Base-by-base conservation (phyloP, 2,329 filamentous ascomycete genomes). In the Setomelanomma holmii region DNA sequence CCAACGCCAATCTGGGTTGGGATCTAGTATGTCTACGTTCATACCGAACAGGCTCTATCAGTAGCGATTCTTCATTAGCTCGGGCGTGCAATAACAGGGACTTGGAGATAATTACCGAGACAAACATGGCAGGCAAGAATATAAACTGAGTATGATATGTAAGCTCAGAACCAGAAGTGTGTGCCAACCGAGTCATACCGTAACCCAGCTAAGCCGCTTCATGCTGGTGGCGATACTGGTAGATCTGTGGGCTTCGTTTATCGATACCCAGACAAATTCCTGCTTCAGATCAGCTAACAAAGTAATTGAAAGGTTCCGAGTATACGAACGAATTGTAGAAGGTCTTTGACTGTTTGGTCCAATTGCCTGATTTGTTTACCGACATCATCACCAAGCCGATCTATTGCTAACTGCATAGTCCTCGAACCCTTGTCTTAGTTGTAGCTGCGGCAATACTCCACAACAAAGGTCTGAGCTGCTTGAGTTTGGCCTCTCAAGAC, bases 221-320 rank as follows among this genome's bases (percentile, higher is more conserved):
- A 55, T 51, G 39, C 52, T 55, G 4, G 46, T 51, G 7, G 52
- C 52, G 20, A 51, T 42, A 27, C 41, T 55, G 16, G 52, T 51
- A 7, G 52, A 55, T 33, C 24, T 41, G 21, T 55, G 52, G 14
- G 52, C 52, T 33, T 55, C 52, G 36, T 51, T 55, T 23, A 51
- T 55, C 10, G 52, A 55, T 7, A 55, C 41, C 52, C 47, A 55
- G 7, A 48, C 52, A 35, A 55, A 55, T 38, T 55, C 52, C 52
- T 55, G 12, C 22, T 16, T 8, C 11, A n/a, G n/a, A n/a, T 49
- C 11, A 27, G 27, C 21, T n/a, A 35, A 43, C 5, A 1, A 33
- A 16, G 19, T 19, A 12, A 16, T 38, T 24, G 11, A 27, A 36
- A 1, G 5, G n/a, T 17, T 17, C 12, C 4, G 10, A 21, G 21